Conservation (phyloP, 2,329 filamentous ascomycete species). For the Pestalotiopsis fici region DNA sequence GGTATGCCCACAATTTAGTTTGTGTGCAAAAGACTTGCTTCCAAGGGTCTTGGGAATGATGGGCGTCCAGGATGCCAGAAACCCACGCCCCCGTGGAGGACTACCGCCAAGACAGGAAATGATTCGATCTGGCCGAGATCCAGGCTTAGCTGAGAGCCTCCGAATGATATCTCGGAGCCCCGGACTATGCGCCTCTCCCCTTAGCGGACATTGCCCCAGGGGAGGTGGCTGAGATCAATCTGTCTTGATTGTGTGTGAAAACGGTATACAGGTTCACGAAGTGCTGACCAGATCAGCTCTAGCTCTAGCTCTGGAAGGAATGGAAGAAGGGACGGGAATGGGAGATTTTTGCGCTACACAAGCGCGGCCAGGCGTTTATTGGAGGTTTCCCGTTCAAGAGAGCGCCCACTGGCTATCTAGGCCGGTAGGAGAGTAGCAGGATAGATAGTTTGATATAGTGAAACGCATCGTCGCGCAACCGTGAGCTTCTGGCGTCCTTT, state of each 20-base stretch:
- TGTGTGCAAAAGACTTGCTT: neutral
- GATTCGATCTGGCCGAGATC: constrained; percentile 3
- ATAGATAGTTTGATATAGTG: neutral
- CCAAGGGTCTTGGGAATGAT: neutral
- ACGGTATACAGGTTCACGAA: neutral
- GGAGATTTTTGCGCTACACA: neutral
- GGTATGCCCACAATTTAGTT: neutral
- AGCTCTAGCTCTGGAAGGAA: neutral
- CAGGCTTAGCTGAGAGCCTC: neutral
- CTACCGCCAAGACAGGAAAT: neutral
- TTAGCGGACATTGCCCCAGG: neutral
- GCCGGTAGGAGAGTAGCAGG: neutral
- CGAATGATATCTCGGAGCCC: neutral
- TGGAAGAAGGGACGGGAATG: neutral
- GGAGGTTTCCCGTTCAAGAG: neutral
- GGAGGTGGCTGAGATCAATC: neutral
- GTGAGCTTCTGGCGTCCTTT: neutral
- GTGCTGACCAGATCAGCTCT: neutral
- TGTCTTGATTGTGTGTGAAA: neutral
- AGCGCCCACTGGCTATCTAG: neutral
- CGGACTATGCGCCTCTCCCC: neutral
- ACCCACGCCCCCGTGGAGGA: neutral
- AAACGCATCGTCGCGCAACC: constrained; percentile 4
- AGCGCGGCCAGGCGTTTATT: neutral
- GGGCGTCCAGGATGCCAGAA: neutral